Base-by-base conservation (phyloP, 257 asterid genomes). In the Verbena officinalis region DNA sequence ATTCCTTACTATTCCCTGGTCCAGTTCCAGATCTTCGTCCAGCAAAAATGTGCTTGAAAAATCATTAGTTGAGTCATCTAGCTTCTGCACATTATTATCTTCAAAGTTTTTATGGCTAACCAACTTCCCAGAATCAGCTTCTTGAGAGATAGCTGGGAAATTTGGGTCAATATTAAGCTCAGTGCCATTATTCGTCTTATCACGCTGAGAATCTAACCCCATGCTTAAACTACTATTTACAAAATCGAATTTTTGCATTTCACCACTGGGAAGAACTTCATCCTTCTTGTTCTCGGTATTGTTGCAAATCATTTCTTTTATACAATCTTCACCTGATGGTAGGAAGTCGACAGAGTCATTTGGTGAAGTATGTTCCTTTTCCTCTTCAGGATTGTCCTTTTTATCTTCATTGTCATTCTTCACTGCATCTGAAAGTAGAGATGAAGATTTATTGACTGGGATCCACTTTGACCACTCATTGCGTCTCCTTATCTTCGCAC, bases 11-110 rank as follows among this genome's bases (percentile, higher is more conserved):
- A 72, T 43, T 75, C 73, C 79, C 67, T 75, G 87, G 73, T 82
- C 90, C 68, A 76, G 58, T 62, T 85, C 96, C 67, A 87, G 82
- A 79, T 87, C 96, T 73, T 90, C 97, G 9, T 85, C 97, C n/a
- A 85, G 86, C 86, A 81, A 76, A 67, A 90, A 84, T 53, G 96
- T 80, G 86, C 68, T 81, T 50, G 85, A 79, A 72, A 84, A 85
- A 76, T 85, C 95, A 84, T 81, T 69, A 59, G 86, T 80, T 27
- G 73, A 73, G 76, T 79, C 90, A 62, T 83, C 84, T 20, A 72
- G 53, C 38, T 43, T 75, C 59, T 73, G 73, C 62, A 27, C 58
- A 17, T 50, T 65, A 33, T 7, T 62, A 56, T 45, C 50, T 58
- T 34, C 70, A 60, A 52, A 59, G 49, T 63, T 67, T 72, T 68